Conservation (phyloP, 192 early-diverging fungal species). For the Jimgerdemannia lactiflua region DNA sequence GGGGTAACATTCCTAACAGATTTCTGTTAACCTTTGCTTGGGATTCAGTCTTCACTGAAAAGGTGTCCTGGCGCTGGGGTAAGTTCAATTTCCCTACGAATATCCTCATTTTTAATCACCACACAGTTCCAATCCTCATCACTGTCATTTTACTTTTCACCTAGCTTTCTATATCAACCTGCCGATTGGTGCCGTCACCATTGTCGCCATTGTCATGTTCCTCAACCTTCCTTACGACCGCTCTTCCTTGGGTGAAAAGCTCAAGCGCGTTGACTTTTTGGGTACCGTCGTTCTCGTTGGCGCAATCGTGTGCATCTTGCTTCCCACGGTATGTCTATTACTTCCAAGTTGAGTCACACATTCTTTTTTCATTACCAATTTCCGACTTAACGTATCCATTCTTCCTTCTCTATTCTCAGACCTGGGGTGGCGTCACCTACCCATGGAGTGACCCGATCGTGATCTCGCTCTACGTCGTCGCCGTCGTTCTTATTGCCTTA, state of each 20-base stretch:
- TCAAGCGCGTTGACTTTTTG: constrained; percentile 54
- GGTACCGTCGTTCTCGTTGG: constrained; percentile 51
- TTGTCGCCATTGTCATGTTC: constrained; percentile 39
- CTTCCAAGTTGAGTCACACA: background rate
- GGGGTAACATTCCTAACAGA: no score
- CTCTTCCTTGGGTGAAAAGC: constrained; percentile 43
- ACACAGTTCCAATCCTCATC: background rate
- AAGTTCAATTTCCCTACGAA: background rate
- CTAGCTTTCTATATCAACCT: constrained; percentile 63
- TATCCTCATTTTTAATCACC: background rate
- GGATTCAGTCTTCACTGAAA: background rate
- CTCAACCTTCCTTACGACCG: constrained; percentile 52
- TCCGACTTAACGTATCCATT: no score
- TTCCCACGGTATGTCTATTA: constrained; percentile 53
- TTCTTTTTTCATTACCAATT: constrained; percentile 30
- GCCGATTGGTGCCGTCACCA: constrained; percentile 49
- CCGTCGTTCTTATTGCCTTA: constrained; percentile 41
- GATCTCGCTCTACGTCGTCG: constrained; percentile 51
- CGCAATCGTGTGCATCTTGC: constrained; percentile 53
- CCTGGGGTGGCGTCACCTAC: constrained; percentile 69
- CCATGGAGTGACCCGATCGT: constrained; percentile 63
- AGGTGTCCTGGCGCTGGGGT: constrained; percentile 31
- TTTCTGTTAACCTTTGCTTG: no score
- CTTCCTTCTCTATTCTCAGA: constrained; percentile 52
- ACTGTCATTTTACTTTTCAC: constrained; percentile 1